Percentiles rank a stretch among this genome's conserved stretches.
Conservation (phyloP, 306 rosid species). For the Glycine latifolia region DNA sequence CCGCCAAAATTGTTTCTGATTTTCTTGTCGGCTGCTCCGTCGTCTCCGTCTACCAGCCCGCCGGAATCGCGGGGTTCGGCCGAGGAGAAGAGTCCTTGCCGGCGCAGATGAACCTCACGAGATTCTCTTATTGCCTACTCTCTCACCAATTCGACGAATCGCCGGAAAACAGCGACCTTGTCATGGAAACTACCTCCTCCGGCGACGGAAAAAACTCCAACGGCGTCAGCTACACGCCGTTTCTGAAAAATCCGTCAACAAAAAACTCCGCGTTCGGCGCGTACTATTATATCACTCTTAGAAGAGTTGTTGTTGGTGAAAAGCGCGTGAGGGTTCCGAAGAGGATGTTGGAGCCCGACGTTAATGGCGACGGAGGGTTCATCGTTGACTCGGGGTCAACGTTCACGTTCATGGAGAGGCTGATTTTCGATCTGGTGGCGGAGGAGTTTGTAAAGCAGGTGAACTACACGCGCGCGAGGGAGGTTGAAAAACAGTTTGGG, state of each 20-base stretch:
- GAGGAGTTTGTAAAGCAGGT: constrained; percentile 62
- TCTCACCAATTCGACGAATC: constrained; percentile 67
- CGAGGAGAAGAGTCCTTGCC: constrained; percentile 75
- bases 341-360: constrained; percentile 59
- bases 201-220: constrained; percentile 10
- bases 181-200: constrained; percentile 41
- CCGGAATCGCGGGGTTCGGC: constrained; percentile 84
- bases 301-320: constrained; percentile 64
- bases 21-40: constrained; percentile 76
- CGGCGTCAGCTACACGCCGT: constrained; percentile 66
- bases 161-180: constrained; percentile 58
- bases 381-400: constrained; percentile 86
- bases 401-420: constrained; percentile 75
- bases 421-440: constrained; percentile 62
- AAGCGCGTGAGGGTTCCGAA: constrained; percentile 59
- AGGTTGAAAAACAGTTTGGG: constrained; percentile 62
- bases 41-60: constrained; percentile 64
- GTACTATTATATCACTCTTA: constrained; percentile 64
- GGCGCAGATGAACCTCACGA: constrained; percentile 67
- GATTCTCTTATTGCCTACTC: constrained; percentile 69
- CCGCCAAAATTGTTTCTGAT: constrained; percentile 47
- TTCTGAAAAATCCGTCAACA: constrained; percentile 56
- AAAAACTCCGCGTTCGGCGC: constrained; percentile 46
- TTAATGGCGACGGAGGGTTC: constrained; percentile 65
- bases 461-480: constrained; percentile 60